phyloP scores from a whole-genome alignment of 331 rosid species.

The Malus hybrid region DNA sequence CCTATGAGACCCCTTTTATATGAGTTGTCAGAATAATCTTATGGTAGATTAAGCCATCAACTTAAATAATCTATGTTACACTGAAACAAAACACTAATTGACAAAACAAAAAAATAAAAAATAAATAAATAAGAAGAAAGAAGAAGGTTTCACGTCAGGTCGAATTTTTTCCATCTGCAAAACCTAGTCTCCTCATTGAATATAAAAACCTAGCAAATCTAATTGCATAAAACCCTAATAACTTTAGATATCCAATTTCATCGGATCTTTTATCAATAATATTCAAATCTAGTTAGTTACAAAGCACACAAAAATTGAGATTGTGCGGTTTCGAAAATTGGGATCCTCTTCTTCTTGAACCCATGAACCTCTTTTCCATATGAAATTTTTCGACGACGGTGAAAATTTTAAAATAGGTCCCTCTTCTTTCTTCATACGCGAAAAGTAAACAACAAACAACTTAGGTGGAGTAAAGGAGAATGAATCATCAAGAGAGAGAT shows the following conservation, averaged over 20 bases:
- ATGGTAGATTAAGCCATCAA: too few relatives aligned
- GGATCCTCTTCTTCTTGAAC: too few relatives aligned
- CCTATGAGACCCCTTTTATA: accelerated
- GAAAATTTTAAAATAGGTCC: not conserved
- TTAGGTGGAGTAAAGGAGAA: too few relatives aligned
- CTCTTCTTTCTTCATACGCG: not conserved
- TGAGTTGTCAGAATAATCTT: too few relatives aligned
- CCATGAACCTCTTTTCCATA: too few relatives aligned
- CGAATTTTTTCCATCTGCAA: not conserved
- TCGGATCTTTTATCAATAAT: too few relatives aligned
- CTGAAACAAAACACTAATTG: not conserved
- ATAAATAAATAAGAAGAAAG: not conserved
- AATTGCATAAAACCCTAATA: not conserved
- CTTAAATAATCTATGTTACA: not conserved
- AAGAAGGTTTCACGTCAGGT: not conserved
- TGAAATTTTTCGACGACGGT: too few relatives aligned
- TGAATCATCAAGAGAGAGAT: not conserved
- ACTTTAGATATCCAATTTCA: not conserved
- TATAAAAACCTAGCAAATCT: not conserved
- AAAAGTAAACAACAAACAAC: too few relatives aligned
- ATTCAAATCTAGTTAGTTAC: not conserved
- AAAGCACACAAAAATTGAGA: too few relatives aligned
- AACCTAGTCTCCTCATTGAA: not conserved
- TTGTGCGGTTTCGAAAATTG: not conserved
- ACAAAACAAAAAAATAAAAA: not conserved